Evolutionary conservation across 2,329 filamentous ascomycete genomes (phyloP).

Genomic region (Xylariales sp.): DNA sequence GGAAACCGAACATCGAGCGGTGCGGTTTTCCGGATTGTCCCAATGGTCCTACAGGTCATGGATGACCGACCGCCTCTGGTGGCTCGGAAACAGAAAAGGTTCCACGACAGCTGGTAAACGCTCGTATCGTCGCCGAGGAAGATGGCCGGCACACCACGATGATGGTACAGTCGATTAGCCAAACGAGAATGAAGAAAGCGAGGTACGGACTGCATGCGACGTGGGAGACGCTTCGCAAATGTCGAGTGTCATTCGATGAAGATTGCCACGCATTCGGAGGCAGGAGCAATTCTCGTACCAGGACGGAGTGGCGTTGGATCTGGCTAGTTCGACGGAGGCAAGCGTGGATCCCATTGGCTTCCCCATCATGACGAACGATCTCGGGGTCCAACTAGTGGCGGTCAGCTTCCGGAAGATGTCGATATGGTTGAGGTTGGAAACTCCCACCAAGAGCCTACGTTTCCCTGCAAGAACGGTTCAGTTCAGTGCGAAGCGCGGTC

Average conservation of each 20-base stretch:
- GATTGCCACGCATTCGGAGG: background rate
- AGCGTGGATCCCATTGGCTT: background rate
- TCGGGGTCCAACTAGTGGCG: too few species aligned
- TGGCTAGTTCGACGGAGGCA: conserved; percentile 4
- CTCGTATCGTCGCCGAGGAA: too few species aligned
- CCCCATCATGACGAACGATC: background rate
- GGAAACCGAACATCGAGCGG: too few species aligned
- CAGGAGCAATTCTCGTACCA: background rate
- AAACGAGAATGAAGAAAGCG: too few species aligned
- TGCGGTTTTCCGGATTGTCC: too few species aligned
- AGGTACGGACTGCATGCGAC: too few species aligned
- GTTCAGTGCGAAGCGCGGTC: too few species aligned
- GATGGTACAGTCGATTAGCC: too few species aligned
- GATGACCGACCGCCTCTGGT: background rate
- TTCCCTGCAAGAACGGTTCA: too few species aligned
- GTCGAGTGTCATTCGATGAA: background rate
- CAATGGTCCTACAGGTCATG: background rate
- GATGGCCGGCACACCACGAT: too few species aligned
- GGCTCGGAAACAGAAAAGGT: too few species aligned
- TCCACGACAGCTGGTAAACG: conserved; percentile 2
- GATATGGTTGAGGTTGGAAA: background rate
- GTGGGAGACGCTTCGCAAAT: background rate
- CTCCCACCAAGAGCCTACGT: too few species aligned
- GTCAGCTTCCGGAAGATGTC: background rate
- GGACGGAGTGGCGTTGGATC: background rate